Conservation (phyloP, 495 filamentous ascomycete genomes). For the Xylaria longipes region DNA sequence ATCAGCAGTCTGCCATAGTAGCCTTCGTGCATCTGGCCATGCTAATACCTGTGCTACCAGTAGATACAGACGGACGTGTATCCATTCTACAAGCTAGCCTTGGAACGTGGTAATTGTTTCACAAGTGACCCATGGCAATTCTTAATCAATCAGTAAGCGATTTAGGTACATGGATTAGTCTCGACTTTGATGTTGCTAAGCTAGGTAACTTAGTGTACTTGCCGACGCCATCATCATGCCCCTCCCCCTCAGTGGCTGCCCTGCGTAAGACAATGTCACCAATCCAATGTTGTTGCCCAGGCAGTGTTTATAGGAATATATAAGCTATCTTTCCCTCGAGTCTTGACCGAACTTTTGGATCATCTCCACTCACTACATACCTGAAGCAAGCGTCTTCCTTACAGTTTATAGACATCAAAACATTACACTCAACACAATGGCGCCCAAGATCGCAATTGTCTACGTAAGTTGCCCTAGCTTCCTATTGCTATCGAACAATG, state of each 20-base stretch:
- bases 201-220: not conserved
- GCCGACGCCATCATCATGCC: not conserved
- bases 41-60: slow-evolving; percentile 9
- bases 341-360: not conserved
- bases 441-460: slow-evolving; percentile 91
- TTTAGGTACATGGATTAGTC: slow-evolving; percentile 12
- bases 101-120: slow-evolving; percentile 2
- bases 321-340: not conserved
- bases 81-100: slow-evolving; percentile 1
- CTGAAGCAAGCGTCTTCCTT: not conserved
- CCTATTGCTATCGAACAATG: not conserved
- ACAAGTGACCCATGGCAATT: not conserved
- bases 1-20: not conserved
- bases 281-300: not conserved
- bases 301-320: slow-evolving; percentile 3
- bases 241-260: slow-evolving; percentile 17
- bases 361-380: not conserved
- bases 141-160: slow-evolving; percentile 23
- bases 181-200: not conserved
- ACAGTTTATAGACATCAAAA: not conserved
- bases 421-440: slow-evolving; percentile 63
- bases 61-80: not conserved
- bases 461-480: slow-evolving; percentile 64
- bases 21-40: not conserved
- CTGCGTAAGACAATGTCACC: not conserved